These are phyloP conservation scores for Eucalyptus paniculata DNA, from an alignment of 345 rosid species.

Conservation along the genomic window DNA sequence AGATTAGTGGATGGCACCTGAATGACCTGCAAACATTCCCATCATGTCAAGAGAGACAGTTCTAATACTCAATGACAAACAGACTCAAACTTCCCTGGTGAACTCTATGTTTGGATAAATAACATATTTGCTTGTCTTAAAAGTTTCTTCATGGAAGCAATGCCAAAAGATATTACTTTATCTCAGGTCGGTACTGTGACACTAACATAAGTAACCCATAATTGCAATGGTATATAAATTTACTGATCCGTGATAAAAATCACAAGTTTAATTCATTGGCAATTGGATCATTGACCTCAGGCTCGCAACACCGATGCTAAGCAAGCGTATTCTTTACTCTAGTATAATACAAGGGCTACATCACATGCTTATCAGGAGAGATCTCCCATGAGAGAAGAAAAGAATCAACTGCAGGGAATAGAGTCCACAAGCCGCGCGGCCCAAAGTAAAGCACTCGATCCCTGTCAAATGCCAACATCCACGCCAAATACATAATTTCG, in stretches of 20 bases:
- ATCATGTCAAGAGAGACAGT: background rate
- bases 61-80: background rate
- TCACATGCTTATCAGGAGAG: background rate
- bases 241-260: background rate
- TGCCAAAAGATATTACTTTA: background rate
- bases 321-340: background rate
- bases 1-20: background rate
- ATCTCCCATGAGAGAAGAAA: background rate
- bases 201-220: background rate
- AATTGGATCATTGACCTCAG: background rate
- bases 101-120: background rate
- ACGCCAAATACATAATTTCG: background rate
- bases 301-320: background rate
- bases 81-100: background rate
- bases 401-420: background rate
- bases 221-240: background rate
- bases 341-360: background rate
- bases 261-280: background rate
- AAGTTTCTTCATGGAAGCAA: background rate
- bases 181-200: background rate
- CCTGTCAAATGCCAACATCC: background rate
- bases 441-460: background rate
- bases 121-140: background rate
- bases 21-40: background rate
- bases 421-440: background rate